Conservation (phyloP, 441 rosid genomes). For the Geranium incanum region DNA sequence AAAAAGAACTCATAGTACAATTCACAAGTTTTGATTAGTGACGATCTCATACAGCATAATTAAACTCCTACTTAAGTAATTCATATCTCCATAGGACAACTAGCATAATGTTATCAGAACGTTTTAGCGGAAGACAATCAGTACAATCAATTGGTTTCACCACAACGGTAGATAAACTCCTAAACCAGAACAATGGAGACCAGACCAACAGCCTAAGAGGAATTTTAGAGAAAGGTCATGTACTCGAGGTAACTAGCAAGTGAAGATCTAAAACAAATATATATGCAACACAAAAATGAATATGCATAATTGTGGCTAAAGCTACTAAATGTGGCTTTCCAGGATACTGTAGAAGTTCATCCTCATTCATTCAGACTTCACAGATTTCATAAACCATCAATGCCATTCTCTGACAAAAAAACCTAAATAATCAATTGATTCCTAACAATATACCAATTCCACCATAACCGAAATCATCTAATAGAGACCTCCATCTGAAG, state of each 20-base stretch:
- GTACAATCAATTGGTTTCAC: background rate
- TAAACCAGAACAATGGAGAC: too few species aligned
- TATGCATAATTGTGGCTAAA: background rate
- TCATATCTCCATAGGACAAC: background rate
- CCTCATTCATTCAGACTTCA: background rate
- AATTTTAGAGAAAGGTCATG: too few species aligned
- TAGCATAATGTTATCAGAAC: background rate
- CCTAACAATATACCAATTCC: too few species aligned
- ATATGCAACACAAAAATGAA: background rate
- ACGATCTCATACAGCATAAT: too few species aligned
- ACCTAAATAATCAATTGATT: background rate
- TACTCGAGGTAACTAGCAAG: background rate
- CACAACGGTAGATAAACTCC: background rate
- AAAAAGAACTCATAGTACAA: too few species aligned
- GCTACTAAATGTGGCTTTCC: background rate
- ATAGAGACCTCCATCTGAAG: background rate
- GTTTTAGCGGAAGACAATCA: background rate
- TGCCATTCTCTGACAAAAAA: background rate
- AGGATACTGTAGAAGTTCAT: background rate
- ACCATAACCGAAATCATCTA: background rate
- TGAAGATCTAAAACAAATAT: background rate
- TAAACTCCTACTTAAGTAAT: too few species aligned
- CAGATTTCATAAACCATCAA: background rate
- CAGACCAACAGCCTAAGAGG: too few species aligned
- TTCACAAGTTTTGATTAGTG: too few species aligned